These are phyloP conservation scores for Allium sativum DNA, from an alignment of 106 monocot species.

Conservation along the genomic window DNA sequence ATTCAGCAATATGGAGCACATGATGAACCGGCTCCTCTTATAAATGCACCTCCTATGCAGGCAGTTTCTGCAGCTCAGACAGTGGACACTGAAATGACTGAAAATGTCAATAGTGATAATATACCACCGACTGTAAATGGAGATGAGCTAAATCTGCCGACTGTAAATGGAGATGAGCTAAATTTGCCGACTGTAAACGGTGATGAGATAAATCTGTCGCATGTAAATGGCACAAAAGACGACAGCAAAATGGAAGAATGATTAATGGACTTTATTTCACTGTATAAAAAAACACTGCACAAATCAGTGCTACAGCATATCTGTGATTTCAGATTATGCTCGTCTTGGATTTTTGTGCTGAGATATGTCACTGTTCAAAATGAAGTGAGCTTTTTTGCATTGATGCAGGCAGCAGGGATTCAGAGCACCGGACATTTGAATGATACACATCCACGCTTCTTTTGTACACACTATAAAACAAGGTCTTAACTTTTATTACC, in stretches of 20 bases:
- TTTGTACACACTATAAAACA: too few relatives aligned
- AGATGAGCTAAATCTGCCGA: conserved; percentile 7
- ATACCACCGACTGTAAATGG: conserved; percentile 14
- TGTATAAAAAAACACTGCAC: too few relatives aligned
- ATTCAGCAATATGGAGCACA: conserved; percentile 23
- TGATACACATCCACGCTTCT: too few relatives aligned
- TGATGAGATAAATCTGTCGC: conserved; percentile 7
- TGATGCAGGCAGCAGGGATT: too few relatives aligned
- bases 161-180: conserved; percentile 7
- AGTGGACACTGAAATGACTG: conserved; percentile 29
- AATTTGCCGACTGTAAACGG: conserved; percentile 9
- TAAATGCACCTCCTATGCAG: conserved; percentile 8
- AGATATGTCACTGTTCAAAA: too few relatives aligned
- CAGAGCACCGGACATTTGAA: too few relatives aligned
- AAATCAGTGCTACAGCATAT: too few relatives aligned
- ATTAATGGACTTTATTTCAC: neutral
- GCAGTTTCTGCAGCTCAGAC: neutral
- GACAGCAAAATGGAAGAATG: conserved; percentile 20
- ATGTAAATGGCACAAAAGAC: conserved; percentile 9
- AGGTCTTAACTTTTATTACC: too few relatives aligned
- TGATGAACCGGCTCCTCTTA: conserved; percentile 6
- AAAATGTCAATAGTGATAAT: conserved; percentile 11
- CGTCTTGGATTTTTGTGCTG: too few relatives aligned
- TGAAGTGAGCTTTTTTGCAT: too few relatives aligned
- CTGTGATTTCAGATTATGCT: too few relatives aligned